Conservation (phyloP, 2,329 filamentous ascomycete genomes). For the Amylocarpus encephaloides region DNA sequence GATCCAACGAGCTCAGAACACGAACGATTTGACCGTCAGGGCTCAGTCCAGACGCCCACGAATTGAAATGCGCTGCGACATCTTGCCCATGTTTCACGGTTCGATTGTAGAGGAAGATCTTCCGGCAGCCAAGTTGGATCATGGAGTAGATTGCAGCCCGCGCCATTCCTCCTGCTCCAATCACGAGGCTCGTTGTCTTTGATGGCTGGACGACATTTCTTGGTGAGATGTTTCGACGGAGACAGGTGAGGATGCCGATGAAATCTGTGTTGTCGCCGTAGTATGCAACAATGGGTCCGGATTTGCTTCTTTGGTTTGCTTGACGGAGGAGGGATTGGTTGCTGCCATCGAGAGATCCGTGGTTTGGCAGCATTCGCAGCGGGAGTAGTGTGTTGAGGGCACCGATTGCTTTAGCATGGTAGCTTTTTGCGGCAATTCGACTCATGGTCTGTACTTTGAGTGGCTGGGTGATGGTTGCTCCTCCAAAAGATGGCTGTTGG, state of each 20-base stretch:
- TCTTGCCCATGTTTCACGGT: conserved; percentile 58
- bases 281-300: conserved; percentile 60
- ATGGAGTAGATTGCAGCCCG: conserved; percentile 72
- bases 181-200: conserved; percentile 44
- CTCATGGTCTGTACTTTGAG: conserved; percentile 68
- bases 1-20: conserved; percentile 51
- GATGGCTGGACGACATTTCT: conserved; percentile 55
- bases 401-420: conserved; percentile 67
- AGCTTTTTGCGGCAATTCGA: conserved; percentile 59
- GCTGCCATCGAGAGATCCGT: conserved; percentile 44
- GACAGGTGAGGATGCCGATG: conserved; percentile 70
- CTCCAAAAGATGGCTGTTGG: conserved; percentile 61
- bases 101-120: conserved; percentile 69
- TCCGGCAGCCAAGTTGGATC: conserved; percentile 68
- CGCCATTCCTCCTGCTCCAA: conserved; percentile 70
- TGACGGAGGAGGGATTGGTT: conserved; percentile 31
- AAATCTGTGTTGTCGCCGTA: conserved; percentile 80
- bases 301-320: conserved; percentile 51
- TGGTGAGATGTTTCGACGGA: conserved; percentile 65
- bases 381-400: conserved; percentile 73
- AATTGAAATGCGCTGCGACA: conserved; percentile 64
- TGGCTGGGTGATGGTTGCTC: conserved; percentile 64
- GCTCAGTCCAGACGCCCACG: conserved; percentile 31
- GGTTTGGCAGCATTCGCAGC: conserved; percentile 40
- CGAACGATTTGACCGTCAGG: conserved; percentile 27